Base-by-base conservation (phyloP, 2,329 filamentous ascomycete genomes). In the Sarocladium oryzae region DNA sequence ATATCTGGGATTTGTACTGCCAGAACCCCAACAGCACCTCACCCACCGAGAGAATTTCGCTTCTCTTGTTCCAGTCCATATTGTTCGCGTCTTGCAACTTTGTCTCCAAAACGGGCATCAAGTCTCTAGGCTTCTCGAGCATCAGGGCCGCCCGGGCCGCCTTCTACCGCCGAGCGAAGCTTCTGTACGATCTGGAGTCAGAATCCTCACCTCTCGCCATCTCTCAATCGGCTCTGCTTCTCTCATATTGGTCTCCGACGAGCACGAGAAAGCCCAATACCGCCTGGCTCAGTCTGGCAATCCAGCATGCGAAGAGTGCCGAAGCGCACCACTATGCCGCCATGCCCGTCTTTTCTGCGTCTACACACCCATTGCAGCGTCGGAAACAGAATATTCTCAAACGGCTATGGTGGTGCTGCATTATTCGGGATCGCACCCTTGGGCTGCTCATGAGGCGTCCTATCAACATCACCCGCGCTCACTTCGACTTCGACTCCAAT, bases 361-460 rank as follows among this genome's bases (percentile, higher is more conserved):
- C 55, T 5, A 60, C 59, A 9, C 62, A 66, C 4, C 63, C 65
- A 1, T 55, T 66, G 9, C 62, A 69, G 40, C 56, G 63, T 9
- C 65, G 66, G 55, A 68, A 69, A 53, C 64, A 69, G 51, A 66
- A 69, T 54, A 62, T 67, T 7, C 66, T 73, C 28, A 79, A 78
- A 59, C 66, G 75, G 2, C 60, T 80, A 7, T 79, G 76, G 76
- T 79, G 76, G 76, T 76, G 74, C 52, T 77, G 76, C 53, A 65
- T 79, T 36, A 65, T 79, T 4, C 72, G 77, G 10, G 76, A 79
- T 57, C 69, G 75, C 35, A 72, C 75, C 16, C 56, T 79, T 23
- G 68, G 70, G 3, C 64, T 80, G 8, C 71, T 75, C 3, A 67
- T 78, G 54, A 69, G 76, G n/a, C 68, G 75, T 10, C 69, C 69